phyloP scores from a whole-genome alignment of 2,329 filamentous ascomycete species.

The Arachnomyces sp. region DNA sequence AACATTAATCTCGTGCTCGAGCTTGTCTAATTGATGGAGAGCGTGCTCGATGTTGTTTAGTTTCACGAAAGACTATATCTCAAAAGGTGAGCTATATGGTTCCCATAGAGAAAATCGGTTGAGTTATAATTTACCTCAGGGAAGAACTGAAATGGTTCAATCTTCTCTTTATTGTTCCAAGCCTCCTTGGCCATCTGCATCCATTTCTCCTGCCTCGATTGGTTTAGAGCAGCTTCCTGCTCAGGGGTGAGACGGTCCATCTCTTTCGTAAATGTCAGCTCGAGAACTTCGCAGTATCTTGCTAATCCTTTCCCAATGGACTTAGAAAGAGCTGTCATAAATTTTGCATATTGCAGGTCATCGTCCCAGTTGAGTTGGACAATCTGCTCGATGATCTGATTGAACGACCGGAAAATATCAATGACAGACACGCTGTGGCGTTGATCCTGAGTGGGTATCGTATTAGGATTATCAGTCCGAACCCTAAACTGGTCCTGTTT shows the following conservation, averaged over 20 bases:
- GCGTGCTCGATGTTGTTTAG: conserved; percentile 97
- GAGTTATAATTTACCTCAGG: conserved; percentile 59
- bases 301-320: conserved; percentile 75
- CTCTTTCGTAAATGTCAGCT: conserved; percentile 76
- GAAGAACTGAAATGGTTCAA: conserved; percentile 95
- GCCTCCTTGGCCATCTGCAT: conserved; percentile 90
- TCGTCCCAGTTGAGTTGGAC: conserved; percentile 85
- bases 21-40: conserved; percentile 80
- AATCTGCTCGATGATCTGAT: conserved; percentile 81
- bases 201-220: conserved; percentile 85
- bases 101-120: neutral
- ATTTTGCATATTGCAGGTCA: conserved; percentile 86
- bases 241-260: conserved; percentile 90
- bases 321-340: conserved; percentile 90
- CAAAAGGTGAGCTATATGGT: conserved; percentile 9
- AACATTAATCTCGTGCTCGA: conserved; percentile 84
- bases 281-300: conserved; percentile 84
- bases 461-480: conserved; percentile 55
- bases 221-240: conserved; percentile 68
- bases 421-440: conserved; percentile 89
- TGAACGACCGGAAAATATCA: conserved; percentile 90
- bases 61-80: conserved; percentile 80
- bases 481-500: conserved; percentile 83
- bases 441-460: conserved; percentile 65
- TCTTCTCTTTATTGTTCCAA: conserved; percentile 83